A percentile compares a stretch with the other conserved stretches of the same genome.
phyloP scores from a whole-genome alignment of 768 basidiomycete genomes.

The button mushroom (Agaricus bisporus) region DNA sequence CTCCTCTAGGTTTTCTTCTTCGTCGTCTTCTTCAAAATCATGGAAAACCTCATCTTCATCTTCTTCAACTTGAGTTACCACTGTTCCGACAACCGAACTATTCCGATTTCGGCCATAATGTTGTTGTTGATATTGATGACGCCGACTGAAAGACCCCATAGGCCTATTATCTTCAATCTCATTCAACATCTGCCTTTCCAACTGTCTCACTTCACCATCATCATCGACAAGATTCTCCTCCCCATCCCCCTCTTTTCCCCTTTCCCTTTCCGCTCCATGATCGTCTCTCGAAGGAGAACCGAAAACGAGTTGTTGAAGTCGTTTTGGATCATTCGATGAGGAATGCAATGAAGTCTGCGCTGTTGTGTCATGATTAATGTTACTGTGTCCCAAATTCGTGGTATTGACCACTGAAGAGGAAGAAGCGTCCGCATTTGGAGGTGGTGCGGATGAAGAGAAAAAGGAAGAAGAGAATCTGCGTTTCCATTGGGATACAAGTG shows the following conservation, averaged over 20 bases:
- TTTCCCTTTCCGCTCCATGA: neutral
- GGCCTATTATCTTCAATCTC: conserved; percentile 11
- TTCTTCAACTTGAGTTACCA: too few species aligned
- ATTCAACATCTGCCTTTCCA: neutral
- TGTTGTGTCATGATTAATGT: too few species aligned
- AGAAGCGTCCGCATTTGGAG: neutral
- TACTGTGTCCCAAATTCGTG: too few species aligned
- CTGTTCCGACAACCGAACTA: neutral
- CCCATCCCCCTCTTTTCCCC: neutral
- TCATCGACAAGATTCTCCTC: neutral
- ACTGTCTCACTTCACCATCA: neutral
- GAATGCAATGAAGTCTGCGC: too few species aligned
- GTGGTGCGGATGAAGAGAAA: neutral
- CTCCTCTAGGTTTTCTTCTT: neutral
- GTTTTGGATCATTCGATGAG: neutral
- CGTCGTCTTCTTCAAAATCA: too few species aligned
- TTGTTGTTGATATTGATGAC: too few species aligned
- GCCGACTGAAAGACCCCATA: conserved; percentile 4
- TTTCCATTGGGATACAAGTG: neutral
- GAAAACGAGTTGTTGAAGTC: neutral
- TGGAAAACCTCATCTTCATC: too few species aligned
- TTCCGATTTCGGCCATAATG: neutral
- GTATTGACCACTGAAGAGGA: neutral
- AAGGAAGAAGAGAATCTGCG: neutral
- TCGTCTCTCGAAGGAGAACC: neutral